Base-by-base conservation (phyloP, 192 early-diverging fungal genomes). In the Chytriomyces sp. region DNA sequence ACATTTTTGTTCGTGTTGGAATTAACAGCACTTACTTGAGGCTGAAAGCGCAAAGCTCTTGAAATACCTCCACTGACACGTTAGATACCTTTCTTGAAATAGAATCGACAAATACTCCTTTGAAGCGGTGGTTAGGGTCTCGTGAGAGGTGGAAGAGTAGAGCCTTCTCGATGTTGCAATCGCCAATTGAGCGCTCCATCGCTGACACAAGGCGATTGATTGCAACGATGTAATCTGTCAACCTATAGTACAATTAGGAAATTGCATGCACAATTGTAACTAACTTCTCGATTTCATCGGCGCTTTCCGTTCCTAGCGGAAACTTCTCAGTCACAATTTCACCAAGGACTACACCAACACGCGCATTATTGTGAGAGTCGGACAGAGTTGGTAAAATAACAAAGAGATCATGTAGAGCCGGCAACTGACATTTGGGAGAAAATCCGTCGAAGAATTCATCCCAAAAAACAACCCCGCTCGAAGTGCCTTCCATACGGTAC, bases 131-230 rank as follows among this genome's bases (percentile, higher is more conserved):
- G 5, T 86, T 77, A 2, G 76, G 64, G 31, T 88, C 83, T 34
- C 85, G 78, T 39, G 88, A 82, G 19, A 90, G 70, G 25, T 87
- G 78, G 3, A 80, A 74, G 36, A 88, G 72, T 14, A 90, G 68
- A 0, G 78, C 55, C 54, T 82, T 82, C 52, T 88, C 84, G 3
- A 92, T 33, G n/a, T 70, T 63, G 33, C 74, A 80, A 32, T 76
- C 72, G 37, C 49, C n/a, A 14, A 14, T 17, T 1, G 83, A 75
- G 1, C 57, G 63, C 8, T 78, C 80, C 61, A 89, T 75, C 7
- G 77, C 79, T 36, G 70, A 72, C 8, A 92, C 53, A 0, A 92
- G 70, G n/a, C 77, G 72, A 52, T 87, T 79, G 38, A 91, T 80
- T 1, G 81, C 76, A 4, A 75, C 60, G 30, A 81, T 81, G 57